A percentile compares a stretch with the other conserved stretches of the same genome.
These are phyloP conservation scores for Epichloe hybrida DNA, from an alignment of 2,329 filamentous ascomycete genomes.

Conservation along the genomic window DNA sequence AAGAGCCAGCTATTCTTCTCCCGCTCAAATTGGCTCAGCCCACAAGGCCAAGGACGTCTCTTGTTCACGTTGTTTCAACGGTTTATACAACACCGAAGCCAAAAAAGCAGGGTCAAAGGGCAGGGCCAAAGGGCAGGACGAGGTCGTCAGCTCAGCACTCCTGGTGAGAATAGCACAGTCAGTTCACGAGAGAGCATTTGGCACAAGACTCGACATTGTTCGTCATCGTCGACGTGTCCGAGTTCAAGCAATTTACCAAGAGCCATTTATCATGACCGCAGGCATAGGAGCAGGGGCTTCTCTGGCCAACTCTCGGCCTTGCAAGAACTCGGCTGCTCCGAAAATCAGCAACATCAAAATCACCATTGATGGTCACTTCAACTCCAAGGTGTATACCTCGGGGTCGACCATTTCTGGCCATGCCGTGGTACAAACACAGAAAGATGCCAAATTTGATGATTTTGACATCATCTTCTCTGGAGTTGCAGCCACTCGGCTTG, in stretches of 20 bases:
- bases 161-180: background rate
- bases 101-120: background rate
- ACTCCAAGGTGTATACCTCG: conserved; percentile 41
- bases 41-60: background rate
- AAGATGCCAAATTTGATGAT: conserved; percentile 34
- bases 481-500: conserved; percentile 34
- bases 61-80: background rate
- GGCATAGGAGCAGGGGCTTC: background rate
- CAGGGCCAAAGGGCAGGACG: background rate
- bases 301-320: background rate
- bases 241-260: background rate
- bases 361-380: conserved; percentile 39
- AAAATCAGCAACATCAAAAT: conserved; percentile 25
- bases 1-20: background rate
- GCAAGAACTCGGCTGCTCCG: background rate
- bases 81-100: background rate
- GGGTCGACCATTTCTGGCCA: conserved; percentile 36
- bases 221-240: background rate
- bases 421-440: conserved; percentile 30
- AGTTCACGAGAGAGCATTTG: too few relatives aligned
- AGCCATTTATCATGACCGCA: background rate
- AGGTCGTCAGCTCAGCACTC: background rate
- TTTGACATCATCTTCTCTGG: conserved; percentile 42
- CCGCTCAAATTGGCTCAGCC: background rate
- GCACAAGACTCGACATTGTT: background rate